Evolutionary conservation across 2,329 filamentous ascomycete species (phyloP).

Genomic region (Hypoxylon sp.): DNA sequence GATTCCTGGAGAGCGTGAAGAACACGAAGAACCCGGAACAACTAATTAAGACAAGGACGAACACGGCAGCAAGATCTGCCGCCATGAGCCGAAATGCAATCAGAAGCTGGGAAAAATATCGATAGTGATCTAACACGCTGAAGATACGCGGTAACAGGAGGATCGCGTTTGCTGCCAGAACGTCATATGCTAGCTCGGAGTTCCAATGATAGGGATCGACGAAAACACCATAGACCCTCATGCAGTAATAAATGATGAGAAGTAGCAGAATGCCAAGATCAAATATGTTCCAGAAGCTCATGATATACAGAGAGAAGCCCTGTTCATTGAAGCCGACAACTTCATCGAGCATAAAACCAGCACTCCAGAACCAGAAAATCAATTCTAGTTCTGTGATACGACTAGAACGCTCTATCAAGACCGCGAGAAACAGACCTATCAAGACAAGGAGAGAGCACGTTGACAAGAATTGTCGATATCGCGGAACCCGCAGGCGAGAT

Average conservation of each 20-base stretch:
- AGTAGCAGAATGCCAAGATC: slow-evolving; percentile 90
- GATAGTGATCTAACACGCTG: slow-evolving; percentile 93
- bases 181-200: slow-evolving; percentile 85
- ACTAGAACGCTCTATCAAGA: slow-evolving; percentile 81
- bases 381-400: slow-evolving; percentile 88
- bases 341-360: slow-evolving; percentile 96
- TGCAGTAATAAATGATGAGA: slow-evolving; percentile 89
- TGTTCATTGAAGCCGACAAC: slow-evolving; percentile 97
- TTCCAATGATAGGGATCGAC: slow-evolving; percentile 82
- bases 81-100: slow-evolving; percentile 97
- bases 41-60: slow-evolving; percentile 85
- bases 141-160: slow-evolving; percentile 92
- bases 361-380: slow-evolving; percentile 97
- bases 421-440: slow-evolving; percentile 86
- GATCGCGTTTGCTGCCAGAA: slow-evolving; percentile 92
- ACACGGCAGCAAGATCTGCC: slow-evolving; percentile 86
- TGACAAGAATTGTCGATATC: slow-evolving; percentile 91
- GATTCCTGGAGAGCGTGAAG: slow-evolving; percentile 84
- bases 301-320: slow-evolving; percentile 94
- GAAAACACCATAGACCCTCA: slow-evolving; percentile 89
- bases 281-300: slow-evolving; percentile 98
- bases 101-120: slow-evolving; percentile 94
- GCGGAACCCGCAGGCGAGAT: slow-evolving; percentile 89
- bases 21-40: slow-evolving; percentile 98
- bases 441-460: slow-evolving; percentile 89